Percentiles rank a stretch among this genome's conserved stretches.
Conservation (phyloP, 2,329 filamentous ascomycete genomes). For the Botryosphaeria dothidea region DNA sequence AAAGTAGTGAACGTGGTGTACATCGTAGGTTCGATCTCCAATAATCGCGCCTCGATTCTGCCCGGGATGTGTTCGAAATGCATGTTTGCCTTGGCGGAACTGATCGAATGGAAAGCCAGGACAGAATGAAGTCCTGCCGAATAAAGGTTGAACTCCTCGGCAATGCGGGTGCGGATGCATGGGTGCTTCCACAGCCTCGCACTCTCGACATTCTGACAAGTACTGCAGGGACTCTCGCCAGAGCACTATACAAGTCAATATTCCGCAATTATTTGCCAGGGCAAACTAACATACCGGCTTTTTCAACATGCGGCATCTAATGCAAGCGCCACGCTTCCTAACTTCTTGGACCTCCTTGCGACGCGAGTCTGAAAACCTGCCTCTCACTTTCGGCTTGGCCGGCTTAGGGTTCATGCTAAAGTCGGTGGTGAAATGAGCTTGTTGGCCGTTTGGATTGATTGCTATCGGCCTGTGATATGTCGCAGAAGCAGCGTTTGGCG, state of each 20-base stretch:
- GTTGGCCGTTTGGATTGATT: constrained; percentile 33
- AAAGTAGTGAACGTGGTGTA: constrained; percentile 50
- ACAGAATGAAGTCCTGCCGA: constrained; percentile 55
- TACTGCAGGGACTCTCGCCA: constrained; percentile 60
- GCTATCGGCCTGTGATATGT: constrained; percentile 39
- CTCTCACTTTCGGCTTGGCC: constrained; percentile 51
- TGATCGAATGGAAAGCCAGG: constrained; percentile 54
- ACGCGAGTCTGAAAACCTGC: constrained; percentile 57
- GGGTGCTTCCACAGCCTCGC: constrained; percentile 62
- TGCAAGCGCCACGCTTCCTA: constrained; percentile 61
- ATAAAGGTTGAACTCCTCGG: constrained; percentile 60
- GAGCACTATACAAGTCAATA: constrained; percentile 46
- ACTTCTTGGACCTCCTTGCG: constrained; percentile 62
- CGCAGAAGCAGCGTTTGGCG: constrained; percentile 19
- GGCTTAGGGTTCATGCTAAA: constrained; percentile 43
- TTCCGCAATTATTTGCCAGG: too few species aligned
- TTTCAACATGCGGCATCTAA: constrained; percentile 65
- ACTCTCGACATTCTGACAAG: constrained; percentile 60
- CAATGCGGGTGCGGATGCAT: constrained; percentile 59
- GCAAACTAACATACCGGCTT: constrained; percentile 46
- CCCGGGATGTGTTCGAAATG: constrained; percentile 51
- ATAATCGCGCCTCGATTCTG: constrained; percentile 53
- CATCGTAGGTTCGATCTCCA: constrained; percentile 48
- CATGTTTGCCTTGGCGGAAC: constrained; percentile 49
- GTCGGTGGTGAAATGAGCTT: constrained; percentile 37